Evolutionary conservation across 257 asterid species (phyloP).

Genomic region (Ocimum tenuiflorum): DNA sequence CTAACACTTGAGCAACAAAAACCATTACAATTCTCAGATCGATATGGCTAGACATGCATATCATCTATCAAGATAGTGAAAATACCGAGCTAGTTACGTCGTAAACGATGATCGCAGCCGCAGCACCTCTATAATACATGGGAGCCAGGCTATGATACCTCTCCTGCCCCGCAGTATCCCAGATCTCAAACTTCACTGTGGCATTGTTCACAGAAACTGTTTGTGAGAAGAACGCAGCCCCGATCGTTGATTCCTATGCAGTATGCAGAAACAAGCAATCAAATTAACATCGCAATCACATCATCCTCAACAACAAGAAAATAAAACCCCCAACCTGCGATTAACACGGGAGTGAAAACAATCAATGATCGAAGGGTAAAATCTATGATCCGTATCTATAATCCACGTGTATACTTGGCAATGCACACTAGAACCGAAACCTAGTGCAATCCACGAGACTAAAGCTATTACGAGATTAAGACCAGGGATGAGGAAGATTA

Average conservation of each 20-base stretch:
- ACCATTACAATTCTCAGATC: not conserved
- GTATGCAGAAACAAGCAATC: not conserved
- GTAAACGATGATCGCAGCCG: conserved; percentile 90
- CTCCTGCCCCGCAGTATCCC: conserved; percentile 99
- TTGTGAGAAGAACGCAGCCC: conserved; percentile 93
- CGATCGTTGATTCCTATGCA: conserved; percentile 85
- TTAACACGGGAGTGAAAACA: not conserved
- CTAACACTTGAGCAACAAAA: not conserved
- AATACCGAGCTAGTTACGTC: conserved; percentile 81
- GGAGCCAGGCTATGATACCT: conserved; percentile 98
- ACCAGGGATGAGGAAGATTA: conserved; percentile 17
- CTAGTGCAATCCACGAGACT: not conserved
- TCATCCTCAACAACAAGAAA: not conserved
- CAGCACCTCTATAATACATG: conserved; percentile 96
- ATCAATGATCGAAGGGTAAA: conserved; percentile 5
- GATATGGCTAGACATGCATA: conserved; percentile 7
- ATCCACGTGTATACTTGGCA: not conserved
- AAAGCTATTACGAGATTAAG: not conserved
- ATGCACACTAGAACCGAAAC: not conserved
- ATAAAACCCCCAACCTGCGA: not conserved
- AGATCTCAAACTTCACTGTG: conserved; percentile 92
- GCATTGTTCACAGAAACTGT: conserved; percentile 68
- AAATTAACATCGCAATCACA: not conserved
- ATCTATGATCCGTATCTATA: not conserved
- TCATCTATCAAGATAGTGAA: not conserved